Evolutionary conservation across 768 basidiomycete species (phyloP).

Genomic region (Russula dissimulans): DNA sequence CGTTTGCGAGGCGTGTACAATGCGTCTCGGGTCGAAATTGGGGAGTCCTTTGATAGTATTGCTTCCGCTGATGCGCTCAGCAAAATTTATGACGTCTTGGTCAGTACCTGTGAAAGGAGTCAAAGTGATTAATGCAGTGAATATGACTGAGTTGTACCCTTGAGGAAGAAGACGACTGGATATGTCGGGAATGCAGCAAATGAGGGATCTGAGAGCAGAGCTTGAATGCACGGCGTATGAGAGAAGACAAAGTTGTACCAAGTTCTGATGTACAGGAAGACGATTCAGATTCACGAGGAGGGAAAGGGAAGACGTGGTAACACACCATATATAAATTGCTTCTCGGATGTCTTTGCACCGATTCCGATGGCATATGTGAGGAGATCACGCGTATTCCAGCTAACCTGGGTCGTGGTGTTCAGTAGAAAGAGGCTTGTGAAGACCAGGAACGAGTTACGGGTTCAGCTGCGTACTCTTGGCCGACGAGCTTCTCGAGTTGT

Average conservation of each 20-base stretch:
- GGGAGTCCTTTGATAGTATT: constrained; percentile 56
- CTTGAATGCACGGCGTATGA: not conserved
- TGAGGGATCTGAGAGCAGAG: constrained; percentile 38
- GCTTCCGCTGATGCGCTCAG: constrained; percentile 34
- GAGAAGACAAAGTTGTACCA: constrained; percentile 13
- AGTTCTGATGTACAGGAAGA: constrained; percentile 22
- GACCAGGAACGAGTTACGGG: constrained; percentile 35
- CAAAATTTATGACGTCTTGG: constrained; percentile 64
- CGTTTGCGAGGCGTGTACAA: constrained; percentile 66
- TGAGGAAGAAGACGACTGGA: constrained; percentile 69
- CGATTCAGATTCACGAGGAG: not conserved
- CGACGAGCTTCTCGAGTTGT: constrained; percentile 59
- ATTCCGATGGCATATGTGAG: constrained; percentile 73
- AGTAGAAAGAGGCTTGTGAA: not conserved
- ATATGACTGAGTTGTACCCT: constrained; percentile 33
- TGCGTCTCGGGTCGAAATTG: constrained; percentile 54
- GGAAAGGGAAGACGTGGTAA: not conserved
- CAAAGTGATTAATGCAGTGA: not conserved
- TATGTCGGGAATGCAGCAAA: constrained; percentile 80
- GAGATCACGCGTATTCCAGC: constrained; percentile 80
- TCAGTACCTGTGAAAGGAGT: constrained; percentile 34
- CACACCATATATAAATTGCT: constrained; percentile 62
- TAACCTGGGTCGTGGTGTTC: constrained; percentile 38
- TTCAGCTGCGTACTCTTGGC: constrained; percentile 40
- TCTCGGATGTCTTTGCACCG: constrained; percentile 70